Evolutionary conservation across 2,329 filamentous ascomycete species (phyloP), one percentile per base, ranked within the genome.

Genomic region (Colletotrichum graminicola): DNA sequence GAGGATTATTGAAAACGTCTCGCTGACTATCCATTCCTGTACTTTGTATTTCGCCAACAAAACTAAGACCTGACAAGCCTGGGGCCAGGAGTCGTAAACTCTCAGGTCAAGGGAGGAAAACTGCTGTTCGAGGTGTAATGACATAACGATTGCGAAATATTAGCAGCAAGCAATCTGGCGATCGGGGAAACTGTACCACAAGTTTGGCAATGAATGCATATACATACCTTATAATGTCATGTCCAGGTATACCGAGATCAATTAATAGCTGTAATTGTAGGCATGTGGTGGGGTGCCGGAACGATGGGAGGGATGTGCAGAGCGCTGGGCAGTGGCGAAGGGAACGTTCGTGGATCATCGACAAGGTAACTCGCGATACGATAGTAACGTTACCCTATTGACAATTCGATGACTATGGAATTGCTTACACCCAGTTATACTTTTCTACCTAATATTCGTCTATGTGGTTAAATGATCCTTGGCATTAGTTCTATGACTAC

Each of bases 301-400:
- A 32, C 6, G 11, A 54, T 51, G 43, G 29, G 47, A 66, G 56
- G 36, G 32, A 52, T 60, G 55, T 41, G 62, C 26, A 26, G 49
- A 66, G 55, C 56, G 32, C 43, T 55, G 41, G 41, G 67, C 29
- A 32, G 51, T 61, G 57, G 51, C 63, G 43, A 36, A 32, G 63
- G 41, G 67, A 56, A 49, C n/a, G 6, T 62, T 41, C 67, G 49
- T 29, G 56, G 54, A 62, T 57, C 57, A 34, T 67, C 63, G 56
- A 26, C 57, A 62, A 45, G 8, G 32, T 11, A 32, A 41, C 26
- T 26, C 8, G 45, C 5, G 23, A 62, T 51, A 62, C 43, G 60
- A 67, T 47, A 57, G 43, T 34, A 71, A 71, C 56, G 68, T 71
- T 59, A 71, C 63, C 62, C 41, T 32, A n/a, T 32, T n/a, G 18